Evolutionary conservation across 176 grass and related monocot genomes (phyloP), one percentile per base, ranked within the genome.

Genomic region (Triticum turgidum): DNA sequence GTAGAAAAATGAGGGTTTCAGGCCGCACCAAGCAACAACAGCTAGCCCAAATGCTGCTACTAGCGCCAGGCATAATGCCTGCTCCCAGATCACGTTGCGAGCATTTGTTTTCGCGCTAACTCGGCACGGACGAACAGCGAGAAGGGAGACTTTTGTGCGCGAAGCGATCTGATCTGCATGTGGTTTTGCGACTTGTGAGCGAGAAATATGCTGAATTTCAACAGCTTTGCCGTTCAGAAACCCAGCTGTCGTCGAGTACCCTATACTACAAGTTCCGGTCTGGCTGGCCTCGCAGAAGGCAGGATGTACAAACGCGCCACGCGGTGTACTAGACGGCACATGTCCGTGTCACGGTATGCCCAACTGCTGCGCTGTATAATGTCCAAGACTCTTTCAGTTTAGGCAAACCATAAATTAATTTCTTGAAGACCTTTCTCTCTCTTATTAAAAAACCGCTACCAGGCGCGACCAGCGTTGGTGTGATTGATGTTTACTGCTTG

Each of bases 81-180:
- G 14, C 18, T 33, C 59, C 82, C 63, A 17, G 59, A 45, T 75
- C 69, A 81, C 59, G 77, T 76, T 47, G 35, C 11, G 34, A 45
- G 44, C 61, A 42, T 80, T 56, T 34, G 18, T 33, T 61, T 59
- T 14, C 18, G 34, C 42, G 32, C 34, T 61, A 44, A 61, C 76
- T 70, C 73, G 14, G 4, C 73, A 39, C 73, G 37, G 62, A 85
- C 44, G 73, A 65, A 58, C 71, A 75, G 39, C 35, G 9, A 56
- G 29, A 9, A 12, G 30, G 37, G 1, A 75, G 58, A 67, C 82
- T 58, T 80, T 45, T 32, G 58, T 4, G 30, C 81, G 54, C 66
- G 11, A 80, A 4, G 82, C 69, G 82, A 89, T 81, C 77, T 81
- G 61, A 5, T 39, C 42, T 52, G 59, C 87, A 85, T 85, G 61